Evolutionary conservation across 371 early-diverging fungal species (phyloP), one percentile per base, ranked within the genome.

Genomic region (Chytridiales sp.): DNA sequence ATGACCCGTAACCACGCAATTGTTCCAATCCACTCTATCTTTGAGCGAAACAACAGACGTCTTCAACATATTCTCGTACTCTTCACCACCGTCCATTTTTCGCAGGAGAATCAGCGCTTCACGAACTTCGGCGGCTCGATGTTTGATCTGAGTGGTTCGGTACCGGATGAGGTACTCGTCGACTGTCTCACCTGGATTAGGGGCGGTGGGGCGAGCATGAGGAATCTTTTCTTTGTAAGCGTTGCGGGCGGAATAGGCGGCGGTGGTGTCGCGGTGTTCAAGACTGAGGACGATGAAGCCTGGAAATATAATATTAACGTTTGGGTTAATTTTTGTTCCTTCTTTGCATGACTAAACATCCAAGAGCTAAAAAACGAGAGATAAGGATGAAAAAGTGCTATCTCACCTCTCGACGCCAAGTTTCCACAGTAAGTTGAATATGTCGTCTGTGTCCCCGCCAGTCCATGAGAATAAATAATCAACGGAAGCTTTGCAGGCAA

Each of bases 251-350:
- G 73, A 69, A 0, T 70, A 52, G 17, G 63, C 56, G 17, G 69
- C 85, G 9, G 75, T 68, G 1, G 76, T 69, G 52, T 83, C 83
- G 8, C 79, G 72, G 54, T 82, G 82, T 56, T 83, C 85, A 38
- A 82, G 64, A 6, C 83, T 75, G 5, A 70, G 66, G 1, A 82
- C 83, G 1, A 85, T 64, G 35, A 81, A 75, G 0, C 83, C n/a
- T n/a, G n/a, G n/a, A n/a, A n/a, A n/a, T n/a, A n/a, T n/a, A n/a
- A n/a, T n/a, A n/a, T n/a, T n/a, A n/a, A n/a, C n/a, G n/a, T n/a
- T n/a, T n/a, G n/a, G n/a, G n/a, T n/a, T n/a, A n/a, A n/a, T n/a
- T n/a, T n/a, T n/a, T n/a, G n/a, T n/a, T n/a, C n/a, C n/a, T n/a
- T n/a, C n/a, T n/a, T n/a, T n/a, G n/a, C n/a, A n/a, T n/a, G n/a